A percentile compares a stretch with the other conserved stretches of the same genome.
Evolutionary conservation across 1,139 yeast genomes (phyloP).

Genomic region (Wickerhamomyces sp.): DNA sequence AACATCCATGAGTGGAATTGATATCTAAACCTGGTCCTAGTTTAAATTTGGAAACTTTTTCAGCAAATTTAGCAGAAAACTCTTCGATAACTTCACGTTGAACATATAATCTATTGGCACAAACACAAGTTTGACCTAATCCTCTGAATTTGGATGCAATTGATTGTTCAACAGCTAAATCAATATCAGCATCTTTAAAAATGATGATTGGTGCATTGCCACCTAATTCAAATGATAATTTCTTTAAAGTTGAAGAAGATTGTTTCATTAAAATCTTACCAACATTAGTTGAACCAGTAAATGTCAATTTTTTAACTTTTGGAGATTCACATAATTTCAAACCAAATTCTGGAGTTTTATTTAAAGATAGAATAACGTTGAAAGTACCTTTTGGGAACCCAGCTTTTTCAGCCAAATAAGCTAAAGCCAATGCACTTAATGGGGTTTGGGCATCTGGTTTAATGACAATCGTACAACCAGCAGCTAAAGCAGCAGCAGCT

Average conservation of each 20-base stretch:
- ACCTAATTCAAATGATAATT: conserved; percentile 82
- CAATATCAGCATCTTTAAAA: conserved; percentile 78
- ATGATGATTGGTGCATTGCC: conserved; percentile 93
- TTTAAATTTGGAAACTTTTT: conserved; percentile 46
- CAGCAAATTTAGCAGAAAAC: conserved; percentile 47
- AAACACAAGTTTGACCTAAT: conserved; percentile 79
- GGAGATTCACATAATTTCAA: conserved; percentile 64
- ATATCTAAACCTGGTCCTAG: conserved; percentile 73
- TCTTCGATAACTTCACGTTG: conserved; percentile 59
- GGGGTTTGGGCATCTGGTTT: conserved; percentile 95
- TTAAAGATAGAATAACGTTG: conserved; percentile 60
- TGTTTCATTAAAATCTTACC: conserved; percentile 80
- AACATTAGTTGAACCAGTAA: conserved; percentile 86
- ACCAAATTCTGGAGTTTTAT: conserved; percentile 58
- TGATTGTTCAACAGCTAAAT: conserved; percentile 70
- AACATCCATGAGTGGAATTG: conserved; percentile 74
- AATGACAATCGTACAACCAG: conserved; percentile 86
- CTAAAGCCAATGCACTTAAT: conserved; percentile 77
- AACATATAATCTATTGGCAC: conserved; percentile 71
- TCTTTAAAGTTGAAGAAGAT: conserved; percentile 72
- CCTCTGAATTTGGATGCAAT: conserved; percentile 67
- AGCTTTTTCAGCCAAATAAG: conserved; percentile 64
- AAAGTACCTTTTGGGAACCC: conserved; percentile 86
- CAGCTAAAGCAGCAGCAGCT: conserved; percentile 87
- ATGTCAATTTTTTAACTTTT: conserved; percentile 67